These are phyloP conservation scores for Podospora australis DNA, from an alignment of 495 filamentous ascomycete species.

Conservation along the genomic window DNA sequence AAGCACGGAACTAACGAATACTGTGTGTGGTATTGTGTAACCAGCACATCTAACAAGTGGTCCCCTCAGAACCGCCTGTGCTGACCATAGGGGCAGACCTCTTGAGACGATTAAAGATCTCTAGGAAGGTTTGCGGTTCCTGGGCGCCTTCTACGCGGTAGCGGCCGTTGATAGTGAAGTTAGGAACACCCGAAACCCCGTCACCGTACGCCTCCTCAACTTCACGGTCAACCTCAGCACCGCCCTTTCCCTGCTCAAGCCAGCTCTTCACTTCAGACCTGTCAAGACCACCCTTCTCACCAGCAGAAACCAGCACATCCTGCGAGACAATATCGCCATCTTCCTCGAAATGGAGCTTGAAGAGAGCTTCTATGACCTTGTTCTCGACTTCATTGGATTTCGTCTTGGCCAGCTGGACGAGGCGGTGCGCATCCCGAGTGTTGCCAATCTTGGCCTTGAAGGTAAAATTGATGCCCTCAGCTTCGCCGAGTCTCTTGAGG, in stretches of 20 bases:
- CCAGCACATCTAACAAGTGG: constrained; percentile 5
- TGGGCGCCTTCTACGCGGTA: constrained; percentile 61
- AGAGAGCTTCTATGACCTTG: constrained; percentile 60
- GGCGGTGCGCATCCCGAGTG: constrained; percentile 67
- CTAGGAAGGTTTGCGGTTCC: constrained; percentile 50
- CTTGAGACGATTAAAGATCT: constrained; percentile 50
- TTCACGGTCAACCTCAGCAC: constrained; percentile 63
- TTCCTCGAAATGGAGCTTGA: constrained; percentile 69
- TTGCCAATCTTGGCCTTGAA: constrained; percentile 70
- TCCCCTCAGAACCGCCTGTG: not conserved
- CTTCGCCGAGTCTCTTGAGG: constrained; percentile 50
- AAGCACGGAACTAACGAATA: not conserved
- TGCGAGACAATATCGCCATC: constrained; percentile 68
- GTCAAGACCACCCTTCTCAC: constrained; percentile 56
- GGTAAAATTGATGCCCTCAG: constrained; percentile 65
- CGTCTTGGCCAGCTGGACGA: constrained; percentile 63
- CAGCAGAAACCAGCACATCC: constrained; percentile 54
- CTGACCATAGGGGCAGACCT: constrained; percentile 15
- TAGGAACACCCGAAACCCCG: constrained; percentile 65
- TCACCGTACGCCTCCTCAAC: constrained; percentile 51
- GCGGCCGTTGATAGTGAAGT: constrained; percentile 60
- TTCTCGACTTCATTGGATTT: constrained; percentile 52
- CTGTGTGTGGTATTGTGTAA: not conserved
- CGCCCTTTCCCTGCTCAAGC: constrained; percentile 58
- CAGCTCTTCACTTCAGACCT: constrained; percentile 52